phyloP scores from a whole-genome alignment of 2,329 filamentous ascomycete species.

The Pseudogymnoascus destructans region DNA sequence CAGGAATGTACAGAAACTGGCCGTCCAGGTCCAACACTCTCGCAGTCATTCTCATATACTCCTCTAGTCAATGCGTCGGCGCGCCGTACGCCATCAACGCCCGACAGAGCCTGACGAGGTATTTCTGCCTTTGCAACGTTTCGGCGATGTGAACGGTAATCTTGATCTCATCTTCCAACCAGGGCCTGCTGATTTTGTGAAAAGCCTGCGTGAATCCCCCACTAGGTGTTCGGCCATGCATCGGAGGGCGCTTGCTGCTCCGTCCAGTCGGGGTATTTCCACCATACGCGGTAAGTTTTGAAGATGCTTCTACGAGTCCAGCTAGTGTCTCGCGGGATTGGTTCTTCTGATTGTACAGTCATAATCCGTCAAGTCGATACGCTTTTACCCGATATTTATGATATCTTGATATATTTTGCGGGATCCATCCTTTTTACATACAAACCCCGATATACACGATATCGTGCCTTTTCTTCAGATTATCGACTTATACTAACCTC shows the following conservation, averaged over 20 bases:
- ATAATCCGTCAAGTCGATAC: no score
- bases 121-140: conserved; percentile 67
- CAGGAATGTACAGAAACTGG: conserved; percentile 80
- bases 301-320: conserved; percentile 41
- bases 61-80: conserved; percentile 79
- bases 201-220: conserved; percentile 9
- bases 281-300: conserved; percentile 37
- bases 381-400: no score
- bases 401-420: no score
- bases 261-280: conserved; percentile 19
- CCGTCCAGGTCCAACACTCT: conserved; percentile 80
- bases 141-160: conserved; percentile 49
- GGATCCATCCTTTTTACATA: no score
- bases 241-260: conserved; percentile 18
- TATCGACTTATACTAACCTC: no score
- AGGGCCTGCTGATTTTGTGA: conserved; percentile 14
- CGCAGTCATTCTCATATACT: conserved; percentile 83
- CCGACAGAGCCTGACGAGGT: conserved; percentile 71
- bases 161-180: conserved; percentile 27
- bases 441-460: no score
- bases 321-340: conserved; percentile 35
- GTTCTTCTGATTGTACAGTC: conserved; percentile 30
- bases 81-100: conserved; percentile 84
- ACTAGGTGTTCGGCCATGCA: conserved; percentile 21
- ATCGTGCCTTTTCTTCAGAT: no score